These are phyloP conservation scores for Aureobasidium sp. DNA, from an alignment of 2,329 filamentous ascomycete genomes.

Conservation along the genomic window DNA sequence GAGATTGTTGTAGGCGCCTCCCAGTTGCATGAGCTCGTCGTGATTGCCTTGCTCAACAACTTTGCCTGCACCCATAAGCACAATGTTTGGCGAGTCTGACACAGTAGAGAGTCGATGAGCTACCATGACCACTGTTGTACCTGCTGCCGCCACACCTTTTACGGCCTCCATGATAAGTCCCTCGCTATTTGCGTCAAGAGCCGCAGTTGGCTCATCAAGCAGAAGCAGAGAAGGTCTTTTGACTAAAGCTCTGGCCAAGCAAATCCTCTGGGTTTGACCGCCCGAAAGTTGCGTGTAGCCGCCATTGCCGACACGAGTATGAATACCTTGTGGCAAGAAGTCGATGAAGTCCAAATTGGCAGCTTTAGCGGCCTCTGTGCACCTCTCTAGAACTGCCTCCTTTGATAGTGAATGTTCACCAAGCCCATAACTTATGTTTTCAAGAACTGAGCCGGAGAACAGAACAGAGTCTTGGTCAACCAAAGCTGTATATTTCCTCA, in stretches of 20 bases:
- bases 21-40: slow-evolving; percentile 38
- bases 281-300: slow-evolving; percentile 35
- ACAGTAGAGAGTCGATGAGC: slow-evolving; percentile 72
- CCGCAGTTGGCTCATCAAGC: slow-evolving; percentile 42
- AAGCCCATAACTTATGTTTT: slow-evolving; percentile 39
- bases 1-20: slow-evolving; percentile 17
- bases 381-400: slow-evolving; percentile 23
- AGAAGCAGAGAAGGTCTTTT: slow-evolving; percentile 39
- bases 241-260: slow-evolving; percentile 41
- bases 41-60: slow-evolving; percentile 58
- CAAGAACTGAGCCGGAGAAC: slow-evolving; percentile 38
- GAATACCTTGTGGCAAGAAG: slow-evolving; percentile 38
- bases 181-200: slow-evolving; percentile 40
- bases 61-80: slow-evolving; percentile 63
- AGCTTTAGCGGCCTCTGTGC: slow-evolving; percentile 30
- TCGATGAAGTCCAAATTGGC: slow-evolving; percentile 40
- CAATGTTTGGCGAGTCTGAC: slow-evolving; percentile 72
- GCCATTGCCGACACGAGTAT: slow-evolving; percentile 38
- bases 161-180: slow-evolving; percentile 38
- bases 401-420: slow-evolving; percentile 20
- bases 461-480: slow-evolving; percentile 41
- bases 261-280: slow-evolving; percentile 42
- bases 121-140: slow-evolving; percentile 62
- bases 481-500: slow-evolving; percentile 38
- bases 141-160: slow-evolving; percentile 33